A percentile compares a stretch with the other conserved stretches of the same genome.
These are phyloP conservation scores for Hypoxylon sp. DNA, from an alignment of 2,329 filamentous ascomycete genomes.

Conservation along the genomic window DNA sequence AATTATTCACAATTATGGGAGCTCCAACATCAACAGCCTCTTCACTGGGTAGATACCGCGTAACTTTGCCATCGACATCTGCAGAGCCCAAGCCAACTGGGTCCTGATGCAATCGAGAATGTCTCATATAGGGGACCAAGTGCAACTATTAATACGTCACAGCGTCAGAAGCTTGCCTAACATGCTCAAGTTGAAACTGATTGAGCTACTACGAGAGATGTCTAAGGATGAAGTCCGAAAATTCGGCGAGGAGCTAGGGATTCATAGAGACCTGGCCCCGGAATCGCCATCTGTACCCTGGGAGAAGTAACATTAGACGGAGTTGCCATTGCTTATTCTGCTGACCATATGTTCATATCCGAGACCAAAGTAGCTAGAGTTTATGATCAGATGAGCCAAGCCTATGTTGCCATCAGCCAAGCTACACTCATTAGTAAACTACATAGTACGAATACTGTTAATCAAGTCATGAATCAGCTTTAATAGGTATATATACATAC, in stretches of 20 bases:
- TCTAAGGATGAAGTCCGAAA: slow-evolving; percentile 83
- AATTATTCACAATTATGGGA: too few species aligned
- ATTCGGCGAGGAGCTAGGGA: slow-evolving; percentile 74
- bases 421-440: too few species aligned
- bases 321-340: slow-evolving; percentile 80
- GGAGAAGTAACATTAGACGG: slow-evolving; percentile 84
- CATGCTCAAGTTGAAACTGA: too few species aligned
- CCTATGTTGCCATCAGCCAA: slow-evolving; percentile 56
- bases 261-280: slow-evolving; percentile 75
- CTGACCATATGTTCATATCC: slow-evolving; percentile 80
- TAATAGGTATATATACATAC: too few species aligned
- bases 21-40: too few species aligned
- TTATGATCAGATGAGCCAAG: slow-evolving; percentile 66
- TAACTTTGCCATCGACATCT: slow-evolving; percentile 70
- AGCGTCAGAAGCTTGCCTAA: slow-evolving; percentile 56
- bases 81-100: slow-evolving; percentile 79
- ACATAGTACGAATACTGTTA: too few species aligned
- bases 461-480: too few species aligned
- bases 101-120: too few species aligned
- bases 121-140: too few species aligned
- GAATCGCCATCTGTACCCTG: slow-evolving; percentile 79
- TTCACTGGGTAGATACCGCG: slow-evolving; percentile 39
- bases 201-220: slow-evolving; percentile 63
- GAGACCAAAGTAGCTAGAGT: slow-evolving; percentile 77
- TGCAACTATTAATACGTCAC: too few species aligned